phyloP scores from a whole-genome alignment of 345 rosid genomes.

The Viola odorata region DNA sequence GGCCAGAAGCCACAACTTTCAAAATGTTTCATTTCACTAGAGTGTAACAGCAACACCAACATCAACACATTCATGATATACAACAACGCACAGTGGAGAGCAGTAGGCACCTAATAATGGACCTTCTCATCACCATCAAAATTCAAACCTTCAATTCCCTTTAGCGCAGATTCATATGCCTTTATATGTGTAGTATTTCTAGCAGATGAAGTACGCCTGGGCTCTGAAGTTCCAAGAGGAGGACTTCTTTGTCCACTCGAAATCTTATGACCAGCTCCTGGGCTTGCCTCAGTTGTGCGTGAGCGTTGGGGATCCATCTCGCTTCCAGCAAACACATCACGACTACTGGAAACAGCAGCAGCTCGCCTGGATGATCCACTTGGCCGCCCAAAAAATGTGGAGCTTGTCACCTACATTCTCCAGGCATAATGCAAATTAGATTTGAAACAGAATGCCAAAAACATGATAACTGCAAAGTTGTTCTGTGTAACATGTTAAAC shows the following conservation, averaged over 20 bases:
- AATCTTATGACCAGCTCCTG: conserved; percentile 40
- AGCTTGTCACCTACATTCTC: conserved; percentile 50
- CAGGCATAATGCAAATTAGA: conserved; percentile 11
- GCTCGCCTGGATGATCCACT: conserved; percentile 58
- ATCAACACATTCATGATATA: conserved; percentile 30
- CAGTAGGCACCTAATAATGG: conserved; percentile 29
- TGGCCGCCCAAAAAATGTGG: conserved; percentile 51
- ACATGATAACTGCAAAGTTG: background rate
- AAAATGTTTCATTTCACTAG: conserved; percentile 10
- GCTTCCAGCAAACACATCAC: conserved; percentile 52
- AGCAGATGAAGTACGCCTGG: conserved; percentile 51
- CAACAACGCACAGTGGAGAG: conserved; percentile 19
- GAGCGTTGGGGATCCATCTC: conserved; percentile 51
- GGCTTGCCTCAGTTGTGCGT: conserved; percentile 47
- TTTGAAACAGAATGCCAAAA: background rate
- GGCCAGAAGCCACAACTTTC: conserved; percentile 17
- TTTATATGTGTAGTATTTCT: conserved; percentile 40
- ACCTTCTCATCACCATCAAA: conserved; percentile 49
- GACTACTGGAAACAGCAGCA: conserved; percentile 49
- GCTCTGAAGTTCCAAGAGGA: conserved; percentile 51
- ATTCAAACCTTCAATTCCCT: conserved; percentile 61
- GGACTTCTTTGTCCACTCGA: conserved; percentile 48
- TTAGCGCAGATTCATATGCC: conserved; percentile 55
- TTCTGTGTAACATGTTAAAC: background rate
- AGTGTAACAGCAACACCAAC: conserved; percentile 11